These are phyloP conservation scores for Claviceps sp. DNA, from an alignment of 2,329 filamentous ascomycete genomes.

Conservation along the genomic window DNA sequence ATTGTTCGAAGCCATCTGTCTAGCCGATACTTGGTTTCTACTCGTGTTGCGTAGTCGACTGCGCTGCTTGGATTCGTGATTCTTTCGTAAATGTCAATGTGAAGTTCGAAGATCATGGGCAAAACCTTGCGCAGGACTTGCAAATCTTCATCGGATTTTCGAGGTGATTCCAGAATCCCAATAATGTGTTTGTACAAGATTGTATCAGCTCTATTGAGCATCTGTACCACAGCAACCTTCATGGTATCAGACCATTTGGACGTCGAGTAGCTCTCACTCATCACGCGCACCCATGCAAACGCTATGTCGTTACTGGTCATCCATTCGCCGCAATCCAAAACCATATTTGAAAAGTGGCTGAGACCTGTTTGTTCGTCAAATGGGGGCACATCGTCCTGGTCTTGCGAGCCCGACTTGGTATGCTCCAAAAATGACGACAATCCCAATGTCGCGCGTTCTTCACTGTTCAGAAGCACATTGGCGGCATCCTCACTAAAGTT, in stretches of 20 bases:
- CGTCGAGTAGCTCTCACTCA: slow-evolving; percentile 37
- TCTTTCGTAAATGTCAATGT: slow-evolving; percentile 46
- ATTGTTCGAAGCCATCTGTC: slow-evolving; percentile 39
- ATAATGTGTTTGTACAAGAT: slow-evolving; percentile 34
- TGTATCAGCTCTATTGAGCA: slow-evolving; percentile 40
- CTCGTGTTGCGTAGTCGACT: slow-evolving; percentile 33
- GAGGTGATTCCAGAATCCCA: slow-evolving; percentile 24
- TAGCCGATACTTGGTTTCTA: slow-evolving; percentile 36
- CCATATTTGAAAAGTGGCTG: slow-evolving; percentile 32
- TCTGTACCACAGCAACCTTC: slow-evolving; percentile 42
- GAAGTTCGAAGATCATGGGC: slow-evolving; percentile 48
- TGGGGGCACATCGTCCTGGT: slow-evolving; percentile 28
- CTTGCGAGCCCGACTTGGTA: slow-evolving; percentile 41
- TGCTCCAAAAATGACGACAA: slow-evolving; percentile 51
- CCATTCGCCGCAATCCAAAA: slow-evolving; percentile 31
- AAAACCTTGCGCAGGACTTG: slow-evolving; percentile 29
- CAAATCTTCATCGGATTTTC: slow-evolving; percentile 14
- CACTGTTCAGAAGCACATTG: slow-evolving; percentile 38
- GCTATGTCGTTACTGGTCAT: slow-evolving; percentile 42
- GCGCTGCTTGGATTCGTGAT: slow-evolving; percentile 43
- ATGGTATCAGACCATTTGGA: slow-evolving; percentile 44
- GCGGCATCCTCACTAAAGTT: slow-evolving; percentile 41
- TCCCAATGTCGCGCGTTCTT: slow-evolving; percentile 36
- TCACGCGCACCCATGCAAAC: slow-evolving; percentile 41
- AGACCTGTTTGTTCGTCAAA: slow-evolving; percentile 43